Percentiles rank a stretch among this genome's conserved stretches.
Evolutionary conservation across 2,329 filamentous ascomycete genomes (phyloP).

Genomic region (Trichoderma pleuroti): DNA sequence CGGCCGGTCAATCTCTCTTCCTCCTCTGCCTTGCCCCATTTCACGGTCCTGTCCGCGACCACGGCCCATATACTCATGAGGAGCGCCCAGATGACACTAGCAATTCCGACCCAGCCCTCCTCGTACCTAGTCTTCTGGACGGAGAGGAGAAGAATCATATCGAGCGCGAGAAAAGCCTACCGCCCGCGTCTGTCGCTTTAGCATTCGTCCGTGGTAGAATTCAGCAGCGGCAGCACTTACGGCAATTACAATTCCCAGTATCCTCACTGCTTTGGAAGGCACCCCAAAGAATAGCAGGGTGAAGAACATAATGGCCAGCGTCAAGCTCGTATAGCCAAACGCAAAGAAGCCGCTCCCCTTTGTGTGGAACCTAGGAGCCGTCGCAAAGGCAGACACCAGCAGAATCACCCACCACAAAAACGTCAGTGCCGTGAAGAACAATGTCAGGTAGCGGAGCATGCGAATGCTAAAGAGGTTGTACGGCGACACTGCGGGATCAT

Average conservation of each 20-base stretch:
- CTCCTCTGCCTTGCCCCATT: conserved; percentile 89
- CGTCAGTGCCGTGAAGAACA: conserved; percentile 69
- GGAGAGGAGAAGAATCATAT: conserved; percentile 75
- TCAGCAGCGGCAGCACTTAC: conserved; percentile 23
- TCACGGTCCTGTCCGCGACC: conserved; percentile 73
- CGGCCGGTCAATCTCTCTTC: conserved; percentile 90
- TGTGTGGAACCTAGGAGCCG: conserved; percentile 78
- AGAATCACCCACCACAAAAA: conserved; percentile 92
- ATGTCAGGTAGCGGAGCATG: conserved; percentile 70
- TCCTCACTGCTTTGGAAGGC: conserved; percentile 74
- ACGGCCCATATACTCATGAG: conserved; percentile 77
- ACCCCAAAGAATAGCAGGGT: conserved; percentile 82
- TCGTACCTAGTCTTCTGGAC: conserved; percentile 73
- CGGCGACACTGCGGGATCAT: conserved; percentile 64
- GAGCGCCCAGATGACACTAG: conserved; percentile 76
- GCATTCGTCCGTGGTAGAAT: conserved; percentile 52
- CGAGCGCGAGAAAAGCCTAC: conserved; percentile 44
- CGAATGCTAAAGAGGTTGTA: conserved; percentile 95
- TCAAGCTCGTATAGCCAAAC: conserved; percentile 77
- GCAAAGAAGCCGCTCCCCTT: conserved; percentile 91
- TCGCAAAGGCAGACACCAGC: conserved; percentile 87
- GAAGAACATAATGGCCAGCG: conserved; percentile 70
- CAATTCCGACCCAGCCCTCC: conserved; percentile 88
- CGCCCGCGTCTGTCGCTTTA: conserved; percentile 1
- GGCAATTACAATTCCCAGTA: conserved; percentile 66